Percentiles rank a stretch among this genome's conserved stretches.
These are phyloP conservation scores for Tetradesmus obliquus DNA, from an alignment of 139 green algal genomes.

Conservation along the genomic window DNA sequence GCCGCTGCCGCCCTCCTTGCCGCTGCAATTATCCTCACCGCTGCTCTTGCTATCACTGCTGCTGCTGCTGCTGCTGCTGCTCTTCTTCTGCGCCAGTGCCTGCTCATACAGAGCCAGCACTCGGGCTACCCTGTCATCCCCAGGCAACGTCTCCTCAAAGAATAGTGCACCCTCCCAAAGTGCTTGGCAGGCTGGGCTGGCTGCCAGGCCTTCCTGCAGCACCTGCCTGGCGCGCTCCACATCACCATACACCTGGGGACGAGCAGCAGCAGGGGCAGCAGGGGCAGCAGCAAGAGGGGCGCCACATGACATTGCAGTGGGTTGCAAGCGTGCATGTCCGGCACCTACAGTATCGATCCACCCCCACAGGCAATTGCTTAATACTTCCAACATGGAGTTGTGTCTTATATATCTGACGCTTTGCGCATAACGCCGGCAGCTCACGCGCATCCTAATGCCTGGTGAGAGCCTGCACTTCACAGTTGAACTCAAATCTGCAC, in stretches of 20 bases:
- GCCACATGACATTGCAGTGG: background rate
- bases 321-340: background rate
- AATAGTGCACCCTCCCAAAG: conserved; percentile 79
- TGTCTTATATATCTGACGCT: no score
- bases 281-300: background rate
- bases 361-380: no score
- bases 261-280: background rate
- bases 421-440: no score
- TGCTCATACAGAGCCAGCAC: conserved; percentile 68
- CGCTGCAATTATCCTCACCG: background rate
- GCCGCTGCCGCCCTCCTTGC: conserved; percentile 7
- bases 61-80: background rate
- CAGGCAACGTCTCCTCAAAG: conserved; percentile 69
- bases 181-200: conserved; percentile 42
- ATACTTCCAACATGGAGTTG: no score
- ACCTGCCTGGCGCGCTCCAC: conserved; percentile 54
- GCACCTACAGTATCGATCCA: background rate
- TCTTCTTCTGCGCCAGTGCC: conserved; percentile 34
- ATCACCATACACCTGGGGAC: conserved; percentile 39
- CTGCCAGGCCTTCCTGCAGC: conserved; percentile 61
- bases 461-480: background rate
- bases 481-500: background rate
- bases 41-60: background rate
- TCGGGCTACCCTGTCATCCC: conserved; percentile 45
- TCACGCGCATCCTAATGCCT: background rate